Percentiles rank a stretch among this genome's conserved stretches.
phyloP scores from a whole-genome alignment of 192 early-diverging fungal species.

The Linnemannia hyalina region DNA sequence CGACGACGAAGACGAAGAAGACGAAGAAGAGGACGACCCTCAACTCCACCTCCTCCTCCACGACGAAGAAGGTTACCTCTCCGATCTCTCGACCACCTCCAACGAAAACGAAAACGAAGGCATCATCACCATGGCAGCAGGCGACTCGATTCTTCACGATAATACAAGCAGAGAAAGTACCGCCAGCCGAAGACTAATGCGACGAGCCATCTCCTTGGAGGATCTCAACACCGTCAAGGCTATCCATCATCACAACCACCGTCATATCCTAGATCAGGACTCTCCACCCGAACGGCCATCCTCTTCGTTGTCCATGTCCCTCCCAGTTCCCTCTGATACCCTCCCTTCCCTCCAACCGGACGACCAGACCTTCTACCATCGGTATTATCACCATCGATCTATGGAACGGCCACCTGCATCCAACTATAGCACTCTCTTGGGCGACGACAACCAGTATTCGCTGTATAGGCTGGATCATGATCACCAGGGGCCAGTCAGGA shows the following conservation, averaged over 20 bases:
- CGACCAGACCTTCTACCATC: background rate
- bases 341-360: conserved; percentile 1
- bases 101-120: conserved; percentile 16
- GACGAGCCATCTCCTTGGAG: conserved; percentile 41
- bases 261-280: background rate
- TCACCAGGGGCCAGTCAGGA: background rate
- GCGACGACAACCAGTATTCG: background rate
- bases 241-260: conserved; percentile 5
- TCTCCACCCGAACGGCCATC: conserved; percentile 13
- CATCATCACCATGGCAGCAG: background rate
- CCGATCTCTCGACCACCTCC: conserved; percentile 39
- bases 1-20: conserved; percentile 14
- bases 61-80: conserved; percentile 43
- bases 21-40: conserved; percentile 21
- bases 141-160: background rate
- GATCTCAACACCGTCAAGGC: conserved; percentile 18
- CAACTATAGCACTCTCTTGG: background rate
- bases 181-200: conserved; percentile 3
- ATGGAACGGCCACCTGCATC: background rate
- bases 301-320: conserved; percentile 9
- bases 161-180: background rate
- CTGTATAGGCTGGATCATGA: background rate
- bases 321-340: conserved; percentile 23
- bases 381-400: background rate
- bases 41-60: conserved; percentile 4